A percentile compares a stretch with the other conserved stretches of the same genome.
phyloP scores from a whole-genome alignment of 176 grass and related monocot genomes.

The Avena insularis region DNA sequence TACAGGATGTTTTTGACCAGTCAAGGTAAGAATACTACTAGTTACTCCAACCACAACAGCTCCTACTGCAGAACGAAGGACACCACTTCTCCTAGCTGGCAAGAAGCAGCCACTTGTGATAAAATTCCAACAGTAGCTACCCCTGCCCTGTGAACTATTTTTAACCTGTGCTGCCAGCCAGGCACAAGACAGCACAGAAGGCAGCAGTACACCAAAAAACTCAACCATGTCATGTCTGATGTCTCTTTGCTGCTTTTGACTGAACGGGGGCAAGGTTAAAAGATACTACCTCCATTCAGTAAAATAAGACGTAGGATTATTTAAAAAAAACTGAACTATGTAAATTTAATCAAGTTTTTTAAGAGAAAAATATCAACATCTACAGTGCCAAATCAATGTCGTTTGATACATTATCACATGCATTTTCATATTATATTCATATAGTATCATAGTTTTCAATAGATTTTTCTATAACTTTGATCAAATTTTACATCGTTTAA shows the following conservation, averaged over 20 bases:
- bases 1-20: constrained; percentile 52
- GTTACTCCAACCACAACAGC: constrained; percentile 20
- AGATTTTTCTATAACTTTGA: too few relatives aligned
- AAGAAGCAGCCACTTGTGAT: constrained; percentile 41
- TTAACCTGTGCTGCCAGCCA: constrained; percentile 36
- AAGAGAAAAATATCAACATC: too few relatives aligned
- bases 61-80: not conserved
- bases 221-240: constrained; percentile 44
- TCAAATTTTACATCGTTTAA: too few relatives aligned
- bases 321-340: too few relatives aligned
- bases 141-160: constrained; percentile 33
- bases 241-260: constrained; percentile 52
- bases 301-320: too few relatives aligned
- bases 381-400: too few relatives aligned
- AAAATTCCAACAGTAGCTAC: constrained; percentile 52
- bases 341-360: too few relatives aligned
- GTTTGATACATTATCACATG: too few relatives aligned
- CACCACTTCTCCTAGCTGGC: not conserved
- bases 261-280: constrained; percentile 33
- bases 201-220: not conserved
- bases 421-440: too few relatives aligned
- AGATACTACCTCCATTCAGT: not conserved
- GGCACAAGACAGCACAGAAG: constrained; percentile 34
- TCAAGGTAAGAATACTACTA: constrained; percentile 48
- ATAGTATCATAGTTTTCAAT: too few relatives aligned